Base-by-base conservation (phyloP, 306 rosid genomes). In the Dalbergia cochinchinensis region DNA sequence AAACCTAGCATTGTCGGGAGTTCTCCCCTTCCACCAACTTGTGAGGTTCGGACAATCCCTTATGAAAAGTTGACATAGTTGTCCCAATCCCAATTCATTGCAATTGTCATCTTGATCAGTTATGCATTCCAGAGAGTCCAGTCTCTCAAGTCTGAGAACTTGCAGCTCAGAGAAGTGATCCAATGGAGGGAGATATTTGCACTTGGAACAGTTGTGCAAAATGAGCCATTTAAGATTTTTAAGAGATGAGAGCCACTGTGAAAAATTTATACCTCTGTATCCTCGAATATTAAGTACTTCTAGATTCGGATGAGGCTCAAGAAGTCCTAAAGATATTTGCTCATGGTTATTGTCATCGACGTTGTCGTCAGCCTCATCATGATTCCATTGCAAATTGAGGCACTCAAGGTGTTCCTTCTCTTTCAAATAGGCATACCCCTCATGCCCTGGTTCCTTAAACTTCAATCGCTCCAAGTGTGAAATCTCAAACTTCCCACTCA, bases 11-110 rank as follows among this genome's bases (percentile, higher is more conserved):
- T 13, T 16, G 45, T 18, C 53, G n/a, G 11, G 11, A 11, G 33
- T 54, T 71, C 26, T 22, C 11, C 33, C 11, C 37, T 71, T 11
- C 76, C 76, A 53, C 76, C 76, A 71, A 54, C 76, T 50, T 4
- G n/a, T 33, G 76, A 70, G 76, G 8, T 70, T 70, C 34, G 76
- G 76, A 16, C 76, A 70, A 51, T 70, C 76, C 5, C 6, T 51
- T 51, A 70, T 70, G 9, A 1, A 3, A 4, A 70, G 33, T 2
- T 5, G 2, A 3, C 34, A 8, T 33, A 70, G 48, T 11, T 2
- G 14, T 45, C 10, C 10, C 50, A 45, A 11, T 51, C 0, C 9
- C 22, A 53, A 0, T n/a, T 34, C 8, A 16, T 34, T 9, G 16
- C 7, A 0, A 18, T 5, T 15, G 4, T 16, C 18, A 0, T 19